Base-by-base conservation (phyloP, 139 green algal genomes). In the Haematococcus sp. region DNA sequence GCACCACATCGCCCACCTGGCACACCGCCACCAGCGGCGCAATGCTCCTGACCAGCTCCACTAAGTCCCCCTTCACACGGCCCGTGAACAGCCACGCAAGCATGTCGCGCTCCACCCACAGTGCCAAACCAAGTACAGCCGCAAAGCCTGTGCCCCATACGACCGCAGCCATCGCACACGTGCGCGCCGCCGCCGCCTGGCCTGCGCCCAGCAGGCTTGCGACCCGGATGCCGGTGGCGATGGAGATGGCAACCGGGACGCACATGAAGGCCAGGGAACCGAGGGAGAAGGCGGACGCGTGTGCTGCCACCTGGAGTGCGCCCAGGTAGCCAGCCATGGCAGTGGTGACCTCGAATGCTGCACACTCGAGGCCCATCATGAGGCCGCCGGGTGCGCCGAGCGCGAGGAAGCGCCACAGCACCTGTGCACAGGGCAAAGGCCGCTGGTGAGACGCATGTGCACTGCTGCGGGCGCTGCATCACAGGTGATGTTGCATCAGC, bases 261-360 rank as follows among this genome's bases (percentile, higher is more conserved):
- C 58, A 65, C 58, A 65, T 65, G 58, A 65, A 27, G 20, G 27
- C 25, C 4, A 65, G 58, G 25, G 58, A 34, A n/a, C 20, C 58
- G 20, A 65, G 20, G 3, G 58, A 65, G 11, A 65, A 27, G 20
- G 58, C 58, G 25, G n/a, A 65, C 25, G 58, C 58, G 15, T 65
- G 58, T 19, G 28, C 58, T 20, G 58, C 58, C n/a, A 65, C 58
- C 58, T 65, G 58, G 2, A 65, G 23, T 15, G 25, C 27, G 3
- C 58, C 58, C 58, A 65, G 27, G 58, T 65, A 65, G 3, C 20
- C 58, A 17, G 58, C 58, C 58, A 65, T 65, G n/a, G 58, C 58
- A 17, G 58, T 65, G 4, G 58, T 65, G 20, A 65, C 58, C 25
- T 65, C 58, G 4, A n/a, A 65, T 4, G 20, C 58, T n/a, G 58